Evolutionary conservation across 306 rosid genomes (phyloP), one percentile per base, ranked within the genome.

Genomic region (Sechiopsis laciniata): DNA sequence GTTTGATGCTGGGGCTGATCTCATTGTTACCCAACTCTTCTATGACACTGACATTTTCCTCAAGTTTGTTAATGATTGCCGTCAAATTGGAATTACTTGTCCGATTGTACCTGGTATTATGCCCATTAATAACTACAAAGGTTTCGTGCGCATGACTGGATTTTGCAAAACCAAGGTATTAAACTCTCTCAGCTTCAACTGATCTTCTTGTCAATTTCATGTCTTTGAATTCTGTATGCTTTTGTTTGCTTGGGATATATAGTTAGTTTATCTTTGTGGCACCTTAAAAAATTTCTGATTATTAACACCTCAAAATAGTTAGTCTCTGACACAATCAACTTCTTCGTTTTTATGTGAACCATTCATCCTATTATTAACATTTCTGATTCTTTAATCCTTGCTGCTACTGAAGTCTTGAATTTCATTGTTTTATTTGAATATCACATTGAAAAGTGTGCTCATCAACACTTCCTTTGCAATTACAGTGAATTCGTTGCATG

Each of bases 31-130:
- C 77, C 99, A 94, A 59, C 79, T 94, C 57, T 94, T 94, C 82
- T 94, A 94, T 57, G 99, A 94, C 76, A 85, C 90, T 67, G 97
- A 88, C 77, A 79, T 83, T 70, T 94, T 91, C 85, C 99, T 94
- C 82, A 94, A 94, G 80, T 94, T 94, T 75, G 96, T 88, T 64
- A 82, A 88, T 71, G 99, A 94, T 82, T 94, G 99, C 83, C 99
- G 96, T 76, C 92, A 89, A 87, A 91, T 91, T 78, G 99, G 99
- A 75, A 94, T 94, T 65, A 86, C 84, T 29, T 89, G 96, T 66
- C 99, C 99, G 26, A 94, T 91, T 84, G 95, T 94, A 72, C 99
- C 99, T 37, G 99, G 99, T 76, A 89, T 94, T 73, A 94, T 94
- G 99, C 97, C 97, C 72, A 91, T 95, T 52, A 91, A 95, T 80